Base-by-base conservation (phyloP, 2,329 filamentous ascomycete species). In the Apiospora aurea region DNA sequence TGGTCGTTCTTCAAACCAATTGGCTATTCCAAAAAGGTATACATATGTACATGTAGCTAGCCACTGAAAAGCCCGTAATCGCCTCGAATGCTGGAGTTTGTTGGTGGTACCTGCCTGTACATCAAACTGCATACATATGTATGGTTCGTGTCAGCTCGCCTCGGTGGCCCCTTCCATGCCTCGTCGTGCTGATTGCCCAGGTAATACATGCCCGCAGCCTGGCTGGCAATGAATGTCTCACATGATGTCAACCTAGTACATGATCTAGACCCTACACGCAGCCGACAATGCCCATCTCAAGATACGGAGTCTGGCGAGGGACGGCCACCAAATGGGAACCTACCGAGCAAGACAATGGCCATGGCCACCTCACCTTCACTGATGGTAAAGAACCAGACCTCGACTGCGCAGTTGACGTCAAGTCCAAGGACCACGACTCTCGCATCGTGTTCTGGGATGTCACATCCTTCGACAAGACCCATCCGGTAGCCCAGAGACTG, bases 341-440 rank as follows among this genome's bases (percentile, higher is more conserved):
- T 21, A 47, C 66, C 41, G 41, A 68, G 41, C 43, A 68, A 47
- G 66, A 68, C 66, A 68, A 68, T 16, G 66, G 47, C 11, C 41
- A 68, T 34, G 66, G 44, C 14, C 66, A 47, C 41, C 47, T 68
- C 66, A 68, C 66, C 66, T 68, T 47, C 13, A 46, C 66, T 68
- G 66, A 68, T n/a, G 66, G 66, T 13, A 5, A 44, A 8, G 24
- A 24, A 13, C 29, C n/a, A 6, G 66, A 46, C 21, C 66, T 68
- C 43, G 66, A 68, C 66, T 68, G 41, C 7, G 41, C 44, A 10
- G 44, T 68, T 41, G 44, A 68, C 44, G 43, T 47, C 66, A 47
- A 68, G 18, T 68, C 66, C 41, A 68, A 68, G 13, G 66, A 47
- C 43, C 26, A 18, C 2, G 66, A 68, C 41, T 68, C 66, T 8